A percentile compares a stretch with the other conserved stretches of the same genome.
Conservation (phyloP, 371 early-diverging fungal species). For the Chytridium lagenaria region DNA sequence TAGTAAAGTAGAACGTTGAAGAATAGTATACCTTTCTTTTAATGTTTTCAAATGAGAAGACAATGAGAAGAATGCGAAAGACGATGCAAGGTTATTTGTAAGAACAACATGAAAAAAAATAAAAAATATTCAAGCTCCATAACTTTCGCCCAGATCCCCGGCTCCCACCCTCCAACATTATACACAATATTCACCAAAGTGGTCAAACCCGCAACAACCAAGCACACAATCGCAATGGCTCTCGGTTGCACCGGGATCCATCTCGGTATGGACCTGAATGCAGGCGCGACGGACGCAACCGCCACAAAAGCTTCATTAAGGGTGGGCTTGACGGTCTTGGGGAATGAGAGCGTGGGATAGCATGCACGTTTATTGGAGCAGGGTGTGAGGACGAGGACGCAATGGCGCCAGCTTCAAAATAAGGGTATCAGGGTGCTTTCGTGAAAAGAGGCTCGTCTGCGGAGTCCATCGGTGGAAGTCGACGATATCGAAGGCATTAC, state of each 20-base stretch:
- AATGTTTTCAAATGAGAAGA: not conserved
- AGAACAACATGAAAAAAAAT: too few relatives aligned
- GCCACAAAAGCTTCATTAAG: slow-evolving; percentile 16
- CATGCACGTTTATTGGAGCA: not conserved
- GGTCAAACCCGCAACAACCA: slow-evolving; percentile 1
- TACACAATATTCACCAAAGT: slow-evolving; percentile 6
- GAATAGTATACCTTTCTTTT: too few relatives aligned
- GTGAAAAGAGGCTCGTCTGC: too few relatives aligned
- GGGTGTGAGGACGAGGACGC: not conserved
- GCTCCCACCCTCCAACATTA: slow-evolving; percentile 16
- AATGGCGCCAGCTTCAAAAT: not conserved
- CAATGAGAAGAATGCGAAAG: not conserved
- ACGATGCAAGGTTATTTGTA: too few relatives aligned
- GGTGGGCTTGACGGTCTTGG: not conserved
- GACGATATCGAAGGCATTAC: too few relatives aligned
- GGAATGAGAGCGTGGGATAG: not conserved
- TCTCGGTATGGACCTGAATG: slow-evolving; percentile 5
- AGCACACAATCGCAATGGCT: not conserved
- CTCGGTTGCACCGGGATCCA: slow-evolving; percentile 1
- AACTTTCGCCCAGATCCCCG: not conserved
- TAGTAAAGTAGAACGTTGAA: too few relatives aligned
- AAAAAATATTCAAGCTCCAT: not conserved
- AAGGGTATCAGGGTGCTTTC: too few relatives aligned
- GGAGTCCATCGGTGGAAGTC: too few relatives aligned
- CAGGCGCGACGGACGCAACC: slow-evolving; percentile 11